Evolutionary conservation across 495 filamentous ascomycete genomes (phyloP), one percentile per base, ranked within the genome.

Genomic region (Hypoxylon cercidicola): DNA sequence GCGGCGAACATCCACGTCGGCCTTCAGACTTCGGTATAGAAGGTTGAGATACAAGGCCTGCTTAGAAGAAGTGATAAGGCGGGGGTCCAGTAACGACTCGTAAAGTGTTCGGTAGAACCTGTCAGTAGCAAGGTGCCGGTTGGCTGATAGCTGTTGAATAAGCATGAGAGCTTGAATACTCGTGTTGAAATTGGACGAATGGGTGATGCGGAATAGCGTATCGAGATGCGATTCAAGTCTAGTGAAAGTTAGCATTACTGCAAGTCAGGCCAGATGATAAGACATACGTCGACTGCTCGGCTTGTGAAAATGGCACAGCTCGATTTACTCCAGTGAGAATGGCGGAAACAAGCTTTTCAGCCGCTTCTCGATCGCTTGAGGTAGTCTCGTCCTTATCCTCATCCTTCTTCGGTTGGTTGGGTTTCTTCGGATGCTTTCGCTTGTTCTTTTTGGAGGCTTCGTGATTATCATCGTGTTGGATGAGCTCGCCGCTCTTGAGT

Each of bases 141-240:
- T 85, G 13, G 86, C 76, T 4, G 91, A 89, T 25, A 99, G 84
- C 74, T 98, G 96, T 73, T 97, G 95, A 62, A 99, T 95, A 53
- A 99, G 81, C 88, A 97, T 91, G 55, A 99, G 80, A 32, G 95
- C 95, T 75, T 98, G 95, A 25, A 99, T 91, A 71, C 92, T 93
- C 7, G 96, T 99, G 79, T 97, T 98, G 82, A 99, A 98, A 73
- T 98, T 99, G 11, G 95, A 92, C 0, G 95, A 97, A 75, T 99
- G 94, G 0, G 95, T 96, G 63, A 99, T 93, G 65, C 86, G 85
- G 82, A 97, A 99, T 28, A 99, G 80, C 3, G 93, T 96, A 72
- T 97, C 91, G 58, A 98, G 85, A 62, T 98, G 93, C 57, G 89
- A 89, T 62, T 94, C 90, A 55, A 97, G 84, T 28, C 84, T 87